Base-by-base conservation (phyloP, 495 filamentous ascomycete species). In the Aspergillus wentii region DNA sequence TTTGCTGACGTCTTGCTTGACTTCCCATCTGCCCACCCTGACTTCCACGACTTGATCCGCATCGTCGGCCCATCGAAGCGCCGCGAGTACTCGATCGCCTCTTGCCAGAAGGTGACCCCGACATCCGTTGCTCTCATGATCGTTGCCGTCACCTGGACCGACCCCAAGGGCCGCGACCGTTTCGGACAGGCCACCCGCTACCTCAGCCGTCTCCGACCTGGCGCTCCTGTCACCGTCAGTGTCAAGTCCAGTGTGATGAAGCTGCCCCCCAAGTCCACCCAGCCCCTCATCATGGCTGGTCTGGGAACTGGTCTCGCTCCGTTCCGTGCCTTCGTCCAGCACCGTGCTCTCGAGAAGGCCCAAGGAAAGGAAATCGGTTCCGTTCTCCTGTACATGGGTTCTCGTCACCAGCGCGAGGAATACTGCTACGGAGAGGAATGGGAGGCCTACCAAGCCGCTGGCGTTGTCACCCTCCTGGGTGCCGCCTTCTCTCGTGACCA, bases 201-300 rank as follows among this genome's bases (percentile, higher is more conserved):
- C 68, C 79, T 98, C 34, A 82, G 81, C 61, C 52, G 68, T 27
- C 78, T 98, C 18, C 70, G 70, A 9, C 64, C 82, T 23, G 92
- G 94, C 30, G 69, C 84, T 8, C 68, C 84, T 9, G 74, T 97
- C 42, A 94, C 88, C 7, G 94, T 85, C 32, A 91, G 85, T 31
- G 85, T 97, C 64, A 98, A 98, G 67, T 88, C 94, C 8, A 95
- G 88, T 33, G 92, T 98, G 46, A 90, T 95, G 92, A 98, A 97
- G 66, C 73, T 98, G 17, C 94, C 92, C 10, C 70, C 79, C 30
- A 80, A 79, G 49, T 86, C 85, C 43, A 89, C 85, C 29, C 82
- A 88, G 38, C 92, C 92, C 7, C 75, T 98, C 43, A 96, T 98
- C 74, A 98, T 98, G 92, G 92, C 92, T 20, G 92, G 92, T 64